Percentiles rank a stretch among this genome's conserved stretches.
phyloP scores from a whole-genome alignment of 495 filamentous ascomycete genomes.

The Penicillium angulare region DNA sequence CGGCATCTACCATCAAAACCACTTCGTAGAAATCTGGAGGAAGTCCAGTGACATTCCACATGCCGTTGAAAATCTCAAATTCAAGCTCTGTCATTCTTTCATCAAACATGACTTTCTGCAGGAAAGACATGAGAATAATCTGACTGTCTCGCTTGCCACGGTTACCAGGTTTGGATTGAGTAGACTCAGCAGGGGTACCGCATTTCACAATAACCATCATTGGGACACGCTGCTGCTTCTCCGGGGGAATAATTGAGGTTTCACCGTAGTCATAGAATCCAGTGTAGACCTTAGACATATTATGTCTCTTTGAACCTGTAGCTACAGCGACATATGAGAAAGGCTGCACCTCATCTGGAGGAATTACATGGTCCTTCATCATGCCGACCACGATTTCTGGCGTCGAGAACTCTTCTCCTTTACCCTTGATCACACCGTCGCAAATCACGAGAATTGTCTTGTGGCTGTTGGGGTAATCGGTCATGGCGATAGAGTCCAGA shows the following conservation, averaged over 20 bases:
- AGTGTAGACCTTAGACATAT: slow-evolving; percentile 98
- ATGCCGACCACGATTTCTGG: slow-evolving; percentile 89
- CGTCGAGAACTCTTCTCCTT: slow-evolving; percentile 83
- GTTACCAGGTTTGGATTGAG: slow-evolving; percentile 85
- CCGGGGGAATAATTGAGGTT: slow-evolving; percentile 70
- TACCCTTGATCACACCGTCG: slow-evolving; percentile 96
- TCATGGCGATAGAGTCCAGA: slow-evolving; percentile 93
- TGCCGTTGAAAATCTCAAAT: slow-evolving; percentile 98
- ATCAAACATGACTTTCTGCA: slow-evolving; percentile 99
- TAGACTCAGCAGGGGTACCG: slow-evolving; percentile 84
- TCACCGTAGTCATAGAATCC: slow-evolving; percentile 97
- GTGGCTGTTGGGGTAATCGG: slow-evolving; percentile 98
- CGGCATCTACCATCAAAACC: slow-evolving; percentile 97
- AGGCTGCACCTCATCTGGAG: slow-evolving; percentile 73
- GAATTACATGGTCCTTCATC: slow-evolving; percentile 87
- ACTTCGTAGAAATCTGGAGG: slow-evolving; percentile 97
- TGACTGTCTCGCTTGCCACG: slow-evolving; percentile 98
- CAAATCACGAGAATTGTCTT: slow-evolving; percentile 95
- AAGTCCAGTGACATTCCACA: slow-evolving; percentile 98
- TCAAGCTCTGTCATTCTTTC: slow-evolving; percentile 99
- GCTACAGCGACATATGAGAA: slow-evolving; percentile 98
- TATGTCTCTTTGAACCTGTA: slow-evolving; percentile 94
- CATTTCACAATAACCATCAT: slow-evolving; percentile 98
- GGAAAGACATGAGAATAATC: slow-evolving; percentile 98
- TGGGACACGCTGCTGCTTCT: slow-evolving; percentile 96